These are phyloP conservation scores for Cordyceps tenuipes DNA, from an alignment of 2,329 filamentous ascomycete species.

Conservation along the genomic window DNA sequence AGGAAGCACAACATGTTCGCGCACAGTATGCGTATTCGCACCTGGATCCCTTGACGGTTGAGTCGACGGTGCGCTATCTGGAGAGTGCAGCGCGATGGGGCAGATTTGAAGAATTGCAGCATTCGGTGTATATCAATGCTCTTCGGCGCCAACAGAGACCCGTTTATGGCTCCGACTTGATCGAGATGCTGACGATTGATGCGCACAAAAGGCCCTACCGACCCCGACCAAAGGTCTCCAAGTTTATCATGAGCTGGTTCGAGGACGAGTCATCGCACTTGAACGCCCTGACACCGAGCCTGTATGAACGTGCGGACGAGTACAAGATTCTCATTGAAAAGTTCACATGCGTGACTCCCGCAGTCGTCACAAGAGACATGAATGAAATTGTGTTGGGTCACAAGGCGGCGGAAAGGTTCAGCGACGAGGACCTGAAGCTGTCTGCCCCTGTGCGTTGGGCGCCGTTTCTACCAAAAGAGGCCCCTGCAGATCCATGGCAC, in stretches of 20 bases:
- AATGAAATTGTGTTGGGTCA: conserved; percentile 58
- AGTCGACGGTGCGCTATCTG: conserved; percentile 62
- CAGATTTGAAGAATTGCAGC: conserved; percentile 69
- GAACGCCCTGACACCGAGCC: conserved; percentile 60
- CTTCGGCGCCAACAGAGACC: conserved; percentile 72
- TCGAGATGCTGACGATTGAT: conserved; percentile 64
- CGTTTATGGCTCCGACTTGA: conserved; percentile 71
- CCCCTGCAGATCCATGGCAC: conserved; percentile 74
- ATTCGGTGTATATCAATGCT: conserved; percentile 72
- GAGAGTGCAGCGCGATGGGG: conserved; percentile 63
- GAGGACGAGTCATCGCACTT: conserved; percentile 59
- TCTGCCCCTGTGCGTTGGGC: conserved; percentile 48
- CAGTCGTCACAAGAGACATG: conserved; percentile 74
- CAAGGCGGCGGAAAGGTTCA: conserved; percentile 48
- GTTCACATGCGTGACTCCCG: conserved; percentile 87
- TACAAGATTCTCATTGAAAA: conserved; percentile 72
- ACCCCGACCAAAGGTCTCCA: conserved; percentile 51
- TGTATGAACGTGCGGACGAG: conserved; percentile 62
- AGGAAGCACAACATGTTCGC: conserved; percentile 59
- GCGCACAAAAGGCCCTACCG: conserved; percentile 50
- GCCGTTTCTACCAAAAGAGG: conserved; percentile 47
- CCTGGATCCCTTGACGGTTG: conserved; percentile 58
- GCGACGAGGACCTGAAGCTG: conserved; percentile 47
- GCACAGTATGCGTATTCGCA: conserved; percentile 46
- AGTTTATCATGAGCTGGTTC: conserved; percentile 64